Evolutionary conservation across 192 early-diverging fungal genomes (phyloP).

Genomic region (Coemansia sp.): DNA sequence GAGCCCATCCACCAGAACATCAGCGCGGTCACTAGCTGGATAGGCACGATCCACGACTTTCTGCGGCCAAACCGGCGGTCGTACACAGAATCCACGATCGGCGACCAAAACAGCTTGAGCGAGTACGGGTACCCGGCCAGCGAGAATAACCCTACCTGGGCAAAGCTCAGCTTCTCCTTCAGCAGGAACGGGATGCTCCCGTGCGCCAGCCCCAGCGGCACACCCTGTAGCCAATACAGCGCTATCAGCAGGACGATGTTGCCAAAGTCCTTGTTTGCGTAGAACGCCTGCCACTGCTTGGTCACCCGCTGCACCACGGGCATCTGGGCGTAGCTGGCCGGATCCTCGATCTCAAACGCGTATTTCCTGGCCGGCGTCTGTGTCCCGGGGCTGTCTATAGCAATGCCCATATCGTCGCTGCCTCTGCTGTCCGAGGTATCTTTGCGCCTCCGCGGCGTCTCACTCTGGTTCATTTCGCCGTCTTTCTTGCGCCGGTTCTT

Average conservation of each 20-base stretch:
- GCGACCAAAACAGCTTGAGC: constrained; percentile 97
- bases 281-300: constrained; percentile 25
- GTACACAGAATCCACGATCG: constrained; percentile 90
- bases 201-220: constrained; percentile 86
- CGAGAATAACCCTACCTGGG: constrained; percentile 90
- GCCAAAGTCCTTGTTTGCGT: constrained; percentile 49
- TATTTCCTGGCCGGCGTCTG: constrained; percentile 23
- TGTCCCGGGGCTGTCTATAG: constrained; percentile 20
- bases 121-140: constrained; percentile 95
- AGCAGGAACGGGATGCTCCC: constrained; percentile 92
- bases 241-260: constrained; percentile 50
- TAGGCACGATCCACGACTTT: constrained; percentile 99
- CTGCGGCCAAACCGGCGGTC: constrained; percentile 75
- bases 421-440: constrained; percentile 5
- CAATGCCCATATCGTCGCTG: constrained; percentile 35
- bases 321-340: constrained; percentile 11
- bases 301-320: background rate
- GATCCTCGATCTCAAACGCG: constrained; percentile 45
- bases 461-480: no score
- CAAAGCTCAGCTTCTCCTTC: constrained; percentile 87
- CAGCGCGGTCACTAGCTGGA: constrained; percentile 79
- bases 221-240: constrained; percentile 83
- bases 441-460: no score
- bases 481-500: no score
- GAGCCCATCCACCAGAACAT: constrained; percentile 74